Conservation (phyloP, 768 basidiomycete genomes). For the Stropharia rugosoannulata region DNA sequence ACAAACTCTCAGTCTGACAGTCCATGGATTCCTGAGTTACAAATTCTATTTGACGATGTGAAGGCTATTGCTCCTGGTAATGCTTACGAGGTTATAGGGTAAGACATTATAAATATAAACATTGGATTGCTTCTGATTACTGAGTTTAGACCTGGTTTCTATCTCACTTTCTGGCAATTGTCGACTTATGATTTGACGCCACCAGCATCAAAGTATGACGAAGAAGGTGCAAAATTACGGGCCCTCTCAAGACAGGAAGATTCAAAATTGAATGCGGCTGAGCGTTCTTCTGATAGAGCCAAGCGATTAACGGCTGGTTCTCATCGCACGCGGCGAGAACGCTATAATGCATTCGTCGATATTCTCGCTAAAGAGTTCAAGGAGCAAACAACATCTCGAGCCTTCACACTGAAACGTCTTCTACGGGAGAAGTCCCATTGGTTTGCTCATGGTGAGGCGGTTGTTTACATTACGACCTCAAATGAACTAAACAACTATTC, state of each 20-base stretch:
- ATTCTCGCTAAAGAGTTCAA: slow-evolving; percentile 69
- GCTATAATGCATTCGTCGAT: slow-evolving; percentile 60
- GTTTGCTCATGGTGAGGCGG: slow-evolving; percentile 63
- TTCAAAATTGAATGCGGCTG: slow-evolving; percentile 57
- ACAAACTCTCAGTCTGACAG: slow-evolving; percentile 38
- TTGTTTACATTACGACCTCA: not conserved
- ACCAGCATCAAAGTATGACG: slow-evolving; percentile 75
- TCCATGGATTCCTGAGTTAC: slow-evolving; percentile 80
- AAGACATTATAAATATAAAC: slow-evolving; percentile 19
- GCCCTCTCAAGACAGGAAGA: slow-evolving; percentile 70
- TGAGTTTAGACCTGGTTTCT: slow-evolving; percentile 77
- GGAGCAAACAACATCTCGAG: slow-evolving; percentile 69
- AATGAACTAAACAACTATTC: not conserved
- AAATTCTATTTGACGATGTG: slow-evolving; percentile 73
- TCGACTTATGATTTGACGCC: slow-evolving; percentile 87
- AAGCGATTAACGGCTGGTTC: slow-evolving; percentile 55
- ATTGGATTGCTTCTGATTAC: too few relatives aligned
- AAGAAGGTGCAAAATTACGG: slow-evolving; percentile 64
- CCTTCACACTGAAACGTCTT: slow-evolving; percentile 75
- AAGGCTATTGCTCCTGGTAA: slow-evolving; percentile 67
- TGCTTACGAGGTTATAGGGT: slow-evolving; percentile 72
- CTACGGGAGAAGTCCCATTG: slow-evolving; percentile 78
- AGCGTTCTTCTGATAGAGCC: slow-evolving; percentile 66
- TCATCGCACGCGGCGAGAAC: slow-evolving; percentile 64
- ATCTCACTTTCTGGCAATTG: slow-evolving; percentile 95